Percentiles rank a stretch among this genome's conserved stretches.
These are phyloP conservation scores for Breviolum minutum DNA, from an alignment of 73 alveolate genomes.

Conservation along the genomic window DNA sequence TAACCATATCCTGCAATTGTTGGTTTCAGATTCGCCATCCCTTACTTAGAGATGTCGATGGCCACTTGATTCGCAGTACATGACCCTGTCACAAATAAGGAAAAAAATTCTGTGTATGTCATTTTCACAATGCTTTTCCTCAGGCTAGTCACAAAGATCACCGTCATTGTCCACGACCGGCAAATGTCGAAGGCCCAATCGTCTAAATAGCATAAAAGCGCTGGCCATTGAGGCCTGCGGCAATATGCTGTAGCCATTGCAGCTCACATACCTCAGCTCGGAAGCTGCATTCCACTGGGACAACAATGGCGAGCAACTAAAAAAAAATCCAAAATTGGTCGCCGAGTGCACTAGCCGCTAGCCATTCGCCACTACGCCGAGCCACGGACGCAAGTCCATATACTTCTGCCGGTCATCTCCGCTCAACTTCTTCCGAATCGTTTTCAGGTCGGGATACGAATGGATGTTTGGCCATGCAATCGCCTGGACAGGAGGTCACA, in stretches of 20 bases:
- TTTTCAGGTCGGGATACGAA: conserved; percentile 35
- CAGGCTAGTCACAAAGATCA: conserved; percentile 33
- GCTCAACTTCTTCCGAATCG: conserved; percentile 11
- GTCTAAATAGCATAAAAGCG: conserved; percentile 71
- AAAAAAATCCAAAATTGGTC: too few species aligned
- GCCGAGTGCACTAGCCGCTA: too few species aligned
- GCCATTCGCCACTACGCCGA: neutral
- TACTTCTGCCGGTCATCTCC: conserved; percentile 17
- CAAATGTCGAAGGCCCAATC: conserved; percentile 60
- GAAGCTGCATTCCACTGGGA: neutral
- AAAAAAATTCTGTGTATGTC: too few species aligned
- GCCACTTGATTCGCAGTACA: too few species aligned
- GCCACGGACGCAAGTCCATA: conserved; percentile 79
- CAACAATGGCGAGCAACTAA: too few species aligned
- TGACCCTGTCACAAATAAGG: neutral
- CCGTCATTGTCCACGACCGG: conserved; percentile 69
- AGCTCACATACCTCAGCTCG: conserved; percentile 51
- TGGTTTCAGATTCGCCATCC: too few species aligned
- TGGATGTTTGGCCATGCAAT: conserved; percentile 93
- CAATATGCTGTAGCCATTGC: conserved; percentile 69
- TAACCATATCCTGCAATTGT: too few species aligned
- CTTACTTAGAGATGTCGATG: too few species aligned
- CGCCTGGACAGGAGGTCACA: conserved; percentile 4
- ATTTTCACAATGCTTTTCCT: neutral
- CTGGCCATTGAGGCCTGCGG: conserved; percentile 92